Evolutionary conservation across 2,329 filamentous ascomycete genomes (phyloP).

Genomic region (Mycosphaerella sp.): DNA sequence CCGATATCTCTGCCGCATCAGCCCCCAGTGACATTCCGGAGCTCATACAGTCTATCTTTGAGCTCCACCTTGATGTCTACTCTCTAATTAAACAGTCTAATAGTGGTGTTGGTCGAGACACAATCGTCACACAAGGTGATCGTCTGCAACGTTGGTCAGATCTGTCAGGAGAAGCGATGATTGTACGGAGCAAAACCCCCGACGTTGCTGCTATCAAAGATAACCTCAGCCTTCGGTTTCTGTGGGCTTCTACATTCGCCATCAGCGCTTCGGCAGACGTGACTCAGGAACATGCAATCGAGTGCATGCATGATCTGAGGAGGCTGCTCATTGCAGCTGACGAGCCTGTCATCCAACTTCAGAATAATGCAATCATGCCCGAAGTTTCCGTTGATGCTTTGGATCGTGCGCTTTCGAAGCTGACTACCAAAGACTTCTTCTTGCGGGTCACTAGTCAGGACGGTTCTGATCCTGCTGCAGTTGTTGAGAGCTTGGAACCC

Average conservation of each 20-base stretch:
- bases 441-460: constrained; percentile 80
- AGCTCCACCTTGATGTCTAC: constrained; percentile 62
- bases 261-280: constrained; percentile 52
- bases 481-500: constrained; percentile 89
- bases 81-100: constrained; percentile 56
- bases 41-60: constrained; percentile 56
- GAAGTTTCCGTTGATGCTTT: constrained; percentile 77
- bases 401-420: constrained; percentile 82
- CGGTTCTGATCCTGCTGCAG: constrained; percentile 68
- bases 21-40: constrained; percentile 41
- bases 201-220: constrained; percentile 28
- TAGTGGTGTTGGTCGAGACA: constrained; percentile 49
- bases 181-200: constrained; percentile 31
- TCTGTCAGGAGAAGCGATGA: constrained; percentile 51
- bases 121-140: constrained; percentile 51
- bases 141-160: constrained; percentile 56
- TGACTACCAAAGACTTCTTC: constrained; percentile 97
- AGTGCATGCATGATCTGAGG: constrained; percentile 59
- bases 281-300: constrained; percentile 54
- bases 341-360: constrained; percentile 53
- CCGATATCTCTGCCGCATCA: not conserved
- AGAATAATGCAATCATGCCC: constrained; percentile 84
- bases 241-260: constrained; percentile 61
- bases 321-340: constrained; percentile 45
- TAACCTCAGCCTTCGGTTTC: constrained; percentile 51